These are phyloP conservation scores for Pythium utonaiense DNA, from an alignment of 352 stramenopile species.

Conservation along the genomic window DNA sequence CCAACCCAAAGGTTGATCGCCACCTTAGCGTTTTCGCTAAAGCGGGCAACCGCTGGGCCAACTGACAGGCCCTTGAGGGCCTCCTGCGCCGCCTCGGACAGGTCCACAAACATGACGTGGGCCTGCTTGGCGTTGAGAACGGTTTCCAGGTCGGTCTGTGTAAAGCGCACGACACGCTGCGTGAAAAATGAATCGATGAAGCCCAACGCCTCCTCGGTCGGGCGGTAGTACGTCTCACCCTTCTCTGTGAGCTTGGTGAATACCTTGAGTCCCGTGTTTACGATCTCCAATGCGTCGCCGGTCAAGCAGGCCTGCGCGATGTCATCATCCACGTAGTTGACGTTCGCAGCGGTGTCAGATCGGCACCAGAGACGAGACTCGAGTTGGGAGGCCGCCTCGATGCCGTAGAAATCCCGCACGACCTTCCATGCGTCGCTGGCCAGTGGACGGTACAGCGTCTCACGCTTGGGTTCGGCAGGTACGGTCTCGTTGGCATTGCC, in stretches of 20 bases:
- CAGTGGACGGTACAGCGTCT: conserved; percentile 71
- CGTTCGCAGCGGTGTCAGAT: conserved; percentile 64
- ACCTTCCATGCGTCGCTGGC: conserved; percentile 55
- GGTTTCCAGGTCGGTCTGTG: conserved; percentile 38
- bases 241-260: conserved; percentile 78
- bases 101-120: conserved; percentile 47
- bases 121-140: conserved; percentile 42
- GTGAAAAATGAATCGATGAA: conserved; percentile 88
- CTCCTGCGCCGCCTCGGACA: conserved; percentile 38
- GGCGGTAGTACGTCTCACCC: conserved; percentile 76
- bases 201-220: conserved; percentile 82
- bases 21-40: conserved; percentile 37
- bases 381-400: conserved; percentile 36
- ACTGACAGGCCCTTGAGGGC: conserved; percentile 31
- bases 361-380: conserved; percentile 67
- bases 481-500: neutral
- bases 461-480: conserved; percentile 33
- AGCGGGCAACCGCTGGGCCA: conserved; percentile 56
- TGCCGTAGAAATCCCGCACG: conserved; percentile 62
- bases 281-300: conserved; percentile 80
- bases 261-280: conserved; percentile 91
- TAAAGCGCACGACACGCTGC: conserved; percentile 59
- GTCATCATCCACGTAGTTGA: conserved; percentile 78
- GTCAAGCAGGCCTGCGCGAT: conserved; percentile 60
- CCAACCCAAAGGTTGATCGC: conserved; percentile 79